These are phyloP conservation scores for Annulohypoxylon nitens DNA, from an alignment of 495 filamentous ascomycete genomes.

Conservation along the genomic window DNA sequence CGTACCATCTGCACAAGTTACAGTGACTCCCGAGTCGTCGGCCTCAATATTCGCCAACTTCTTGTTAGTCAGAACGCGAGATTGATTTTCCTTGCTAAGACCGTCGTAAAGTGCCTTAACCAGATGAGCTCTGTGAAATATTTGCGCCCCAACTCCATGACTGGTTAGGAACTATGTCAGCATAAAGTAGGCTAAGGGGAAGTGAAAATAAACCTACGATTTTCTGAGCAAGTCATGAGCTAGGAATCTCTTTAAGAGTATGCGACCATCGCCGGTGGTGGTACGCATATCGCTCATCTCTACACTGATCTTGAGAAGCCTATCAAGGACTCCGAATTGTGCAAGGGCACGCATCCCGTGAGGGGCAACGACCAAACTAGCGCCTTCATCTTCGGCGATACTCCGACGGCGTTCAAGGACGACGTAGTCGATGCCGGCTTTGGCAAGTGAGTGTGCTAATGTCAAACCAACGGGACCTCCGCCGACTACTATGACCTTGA, in stretches of 20 bases:
- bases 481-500: constrained; percentile 64
- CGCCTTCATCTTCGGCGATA: constrained; percentile 55
- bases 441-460: constrained; percentile 56
- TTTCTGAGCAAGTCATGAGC: not conserved
- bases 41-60: constrained; percentile 51
- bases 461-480: constrained; percentile 61
- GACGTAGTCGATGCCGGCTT: constrained; percentile 59
- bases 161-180: constrained; percentile 13
- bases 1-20: constrained; percentile 54
- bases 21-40: constrained; percentile 33
- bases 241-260: not conserved
- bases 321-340: constrained; percentile 59
- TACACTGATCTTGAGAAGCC: constrained; percentile 16
- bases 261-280: constrained; percentile 8
- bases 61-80: constrained; percentile 52
- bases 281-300: not conserved
- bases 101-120: constrained; percentile 52
- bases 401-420: constrained; percentile 56
- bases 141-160: constrained; percentile 7
- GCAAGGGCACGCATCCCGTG: constrained; percentile 56
- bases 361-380: constrained; percentile 40
- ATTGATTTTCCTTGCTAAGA: constrained; percentile 49
- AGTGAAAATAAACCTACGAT: not conserved
- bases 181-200: not conserved
- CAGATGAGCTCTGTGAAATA: constrained; percentile 42